Evolutionary conservation across 2,329 filamentous ascomycete genomes (phyloP).

Genomic region (Cladophialophora carrionii): DNA sequence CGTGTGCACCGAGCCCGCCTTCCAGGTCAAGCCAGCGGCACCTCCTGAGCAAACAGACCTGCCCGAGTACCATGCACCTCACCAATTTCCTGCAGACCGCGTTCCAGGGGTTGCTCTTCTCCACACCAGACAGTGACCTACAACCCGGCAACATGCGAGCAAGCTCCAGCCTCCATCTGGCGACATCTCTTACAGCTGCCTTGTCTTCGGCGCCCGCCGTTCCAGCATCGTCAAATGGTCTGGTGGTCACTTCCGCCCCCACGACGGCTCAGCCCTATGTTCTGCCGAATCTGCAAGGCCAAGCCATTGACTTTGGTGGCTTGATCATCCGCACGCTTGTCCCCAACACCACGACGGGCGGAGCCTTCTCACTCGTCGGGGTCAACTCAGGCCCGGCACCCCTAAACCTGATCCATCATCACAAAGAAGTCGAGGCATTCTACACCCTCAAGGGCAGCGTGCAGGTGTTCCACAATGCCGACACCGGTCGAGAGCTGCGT

Average conservation of each 20-base stretch:
- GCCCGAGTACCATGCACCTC: slow-evolving; percentile 5
- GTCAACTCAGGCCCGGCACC: slow-evolving; percentile 29
- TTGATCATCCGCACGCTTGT: slow-evolving; percentile 33
- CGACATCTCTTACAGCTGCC: slow-evolving; percentile 3
- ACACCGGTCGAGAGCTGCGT: slow-evolving; percentile 29
- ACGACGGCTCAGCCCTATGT: slow-evolving; percentile 31
- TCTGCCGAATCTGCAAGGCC: slow-evolving; percentile 31
- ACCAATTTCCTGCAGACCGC: slow-evolving; percentile 13
- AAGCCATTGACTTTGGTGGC: slow-evolving; percentile 32
- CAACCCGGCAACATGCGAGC: slow-evolving; percentile 10
- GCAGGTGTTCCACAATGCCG: slow-evolving; percentile 33
- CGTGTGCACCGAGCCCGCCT: not conserved
- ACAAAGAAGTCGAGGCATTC: slow-evolving; percentile 34
- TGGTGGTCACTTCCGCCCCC: slow-evolving; percentile 29
- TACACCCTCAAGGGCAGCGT: slow-evolving; percentile 33
- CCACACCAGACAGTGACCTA: not conserved
- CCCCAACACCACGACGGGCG: slow-evolving; percentile 29
- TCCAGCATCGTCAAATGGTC: not conserved
- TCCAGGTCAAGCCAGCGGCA: not conserved
- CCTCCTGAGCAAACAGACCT: not conserved
- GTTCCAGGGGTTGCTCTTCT: slow-evolving; percentile 3
- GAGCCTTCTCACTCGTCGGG: slow-evolving; percentile 27
- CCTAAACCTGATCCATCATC: slow-evolving; percentile 31
- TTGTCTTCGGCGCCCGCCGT: not conserved
- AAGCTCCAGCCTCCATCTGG: slow-evolving; percentile 2